These are phyloP conservation scores for Excoecaria cochinchinensis DNA, from an alignment of 345 rosid species.

Conservation along the genomic window DNA sequence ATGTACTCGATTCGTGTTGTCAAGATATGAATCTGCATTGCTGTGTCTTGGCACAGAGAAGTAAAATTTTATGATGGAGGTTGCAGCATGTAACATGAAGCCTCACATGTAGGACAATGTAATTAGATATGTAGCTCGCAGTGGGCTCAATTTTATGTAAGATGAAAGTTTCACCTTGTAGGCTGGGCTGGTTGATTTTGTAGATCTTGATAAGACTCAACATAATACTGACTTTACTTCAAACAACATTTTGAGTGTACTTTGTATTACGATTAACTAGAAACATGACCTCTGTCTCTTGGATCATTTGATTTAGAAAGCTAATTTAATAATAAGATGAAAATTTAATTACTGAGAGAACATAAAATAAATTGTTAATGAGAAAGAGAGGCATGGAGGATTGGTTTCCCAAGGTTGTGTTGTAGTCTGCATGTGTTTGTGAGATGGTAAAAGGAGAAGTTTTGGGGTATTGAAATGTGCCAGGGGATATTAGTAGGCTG, in stretches of 20 bases:
- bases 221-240: neutral
- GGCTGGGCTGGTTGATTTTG: neutral
- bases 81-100: neutral
- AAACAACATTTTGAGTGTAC: neutral
- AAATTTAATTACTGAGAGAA: neutral
- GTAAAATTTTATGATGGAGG: neutral
- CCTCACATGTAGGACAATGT: neutral
- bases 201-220: neutral
- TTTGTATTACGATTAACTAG: neutral
- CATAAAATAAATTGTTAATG: neutral
- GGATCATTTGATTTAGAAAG: neutral
- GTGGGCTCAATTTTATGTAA: neutral
- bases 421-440: neutral
- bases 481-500: neutral
- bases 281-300: neutral
- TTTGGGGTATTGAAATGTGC: neutral
- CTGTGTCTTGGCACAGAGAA: neutral
- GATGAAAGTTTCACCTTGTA: neutral
- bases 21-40: slow-evolving; percentile 2
- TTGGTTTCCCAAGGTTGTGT: neutral
- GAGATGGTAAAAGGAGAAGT: neutral
- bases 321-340: neutral
- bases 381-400: neutral
- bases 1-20: neutral
- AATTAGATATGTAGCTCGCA: neutral